Conservation (phyloP, 1,284 basidiomycete genomes). For the Moesziomyces globuligerus region DNA sequence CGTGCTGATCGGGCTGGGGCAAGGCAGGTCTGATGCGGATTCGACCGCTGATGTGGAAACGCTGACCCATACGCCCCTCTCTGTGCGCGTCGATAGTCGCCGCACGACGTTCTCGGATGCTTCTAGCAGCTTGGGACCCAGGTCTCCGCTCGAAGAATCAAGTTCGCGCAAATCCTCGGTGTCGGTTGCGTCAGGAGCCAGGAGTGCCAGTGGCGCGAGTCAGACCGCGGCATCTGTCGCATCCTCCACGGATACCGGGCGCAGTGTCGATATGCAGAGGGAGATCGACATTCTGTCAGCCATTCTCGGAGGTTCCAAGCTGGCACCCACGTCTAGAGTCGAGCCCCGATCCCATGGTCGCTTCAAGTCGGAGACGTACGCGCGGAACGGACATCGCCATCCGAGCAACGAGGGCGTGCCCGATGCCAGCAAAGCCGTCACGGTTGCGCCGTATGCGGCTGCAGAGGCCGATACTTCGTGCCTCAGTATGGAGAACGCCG, state of each 20-base stretch:
- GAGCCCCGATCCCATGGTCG: slow-evolving; percentile 26
- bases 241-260: slow-evolving; percentile 22
- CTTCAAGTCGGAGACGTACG: slow-evolving; percentile 29
- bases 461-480: neutral
- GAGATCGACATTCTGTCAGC: slow-evolving; percentile 59
- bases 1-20: slow-evolving; percentile 51
- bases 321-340: slow-evolving; percentile 5
- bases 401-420: neutral
- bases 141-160: slow-evolving; percentile 19
- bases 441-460: neutral
- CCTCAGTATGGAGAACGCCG: too few relatives aligned
- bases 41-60: slow-evolving; percentile 40
- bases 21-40: slow-evolving; percentile 49
- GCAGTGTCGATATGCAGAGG: slow-evolving; percentile 45
- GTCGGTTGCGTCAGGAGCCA: slow-evolving; percentile 15
- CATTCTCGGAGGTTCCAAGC: slow-evolving; percentile 41
- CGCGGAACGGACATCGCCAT: slow-evolving; percentile 8
- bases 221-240: slow-evolving; percentile 24
- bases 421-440: neutral
- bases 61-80: slow-evolving; percentile 35
- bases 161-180: slow-evolving; percentile 10
- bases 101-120: slow-evolving; percentile 25
- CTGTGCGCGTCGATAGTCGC: slow-evolving; percentile 13
- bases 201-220: slow-evolving; percentile 37
- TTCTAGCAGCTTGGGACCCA: slow-evolving; percentile 8